Conservation (phyloP, 805 yeast genomes). For the Yamadazyma kitorensis region DNA sequence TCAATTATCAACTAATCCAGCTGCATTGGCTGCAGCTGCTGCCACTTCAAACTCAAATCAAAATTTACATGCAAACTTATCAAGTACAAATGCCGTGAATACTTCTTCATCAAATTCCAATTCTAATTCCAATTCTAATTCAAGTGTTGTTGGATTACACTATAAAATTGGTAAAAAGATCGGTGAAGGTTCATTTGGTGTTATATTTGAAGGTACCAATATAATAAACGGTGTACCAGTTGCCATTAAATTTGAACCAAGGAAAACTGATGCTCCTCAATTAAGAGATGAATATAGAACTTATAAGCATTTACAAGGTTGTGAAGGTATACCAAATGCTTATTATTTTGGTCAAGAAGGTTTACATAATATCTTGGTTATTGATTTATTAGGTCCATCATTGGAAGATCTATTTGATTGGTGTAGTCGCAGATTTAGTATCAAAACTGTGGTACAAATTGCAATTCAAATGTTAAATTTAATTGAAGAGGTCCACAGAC, state of each 20-base stretch:
- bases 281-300: slow-evolving; percentile 94
- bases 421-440: slow-evolving; percentile 89
- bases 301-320: slow-evolving; percentile 82
- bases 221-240: slow-evolving; percentile 89
- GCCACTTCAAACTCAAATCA: slow-evolving; percentile 13
- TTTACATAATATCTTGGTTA: slow-evolving; percentile 88
- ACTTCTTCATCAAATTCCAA: slow-evolving; percentile 8
- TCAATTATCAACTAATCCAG: slow-evolving; percentile 13
- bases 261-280: slow-evolving; percentile 97
- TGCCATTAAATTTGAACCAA: slow-evolving; percentile 95
- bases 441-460: slow-evolving; percentile 88
- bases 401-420: slow-evolving; percentile 96
- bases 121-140: slow-evolving; percentile 22
- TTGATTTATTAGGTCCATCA: slow-evolving; percentile 93
- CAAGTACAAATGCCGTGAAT: slow-evolving; percentile 1
- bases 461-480: slow-evolving; percentile 92
- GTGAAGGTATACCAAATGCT: slow-evolving; percentile 90
- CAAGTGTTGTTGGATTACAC: slow-evolving; percentile 81
- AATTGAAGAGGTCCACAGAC: slow-evolving; percentile 83
- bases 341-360: slow-evolving; percentile 99
- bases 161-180: slow-evolving; percentile 96
- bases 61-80: slow-evolving; percentile 2
- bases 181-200: slow-evolving; percentile 98
- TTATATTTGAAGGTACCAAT: slow-evolving; percentile 93
- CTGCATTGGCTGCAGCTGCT: slow-evolving; percentile 17